Percentiles rank a stretch among this genome's conserved stretches.
Conservation (phyloP, 345 rosid species). For the Gossypium stocksii region DNA sequence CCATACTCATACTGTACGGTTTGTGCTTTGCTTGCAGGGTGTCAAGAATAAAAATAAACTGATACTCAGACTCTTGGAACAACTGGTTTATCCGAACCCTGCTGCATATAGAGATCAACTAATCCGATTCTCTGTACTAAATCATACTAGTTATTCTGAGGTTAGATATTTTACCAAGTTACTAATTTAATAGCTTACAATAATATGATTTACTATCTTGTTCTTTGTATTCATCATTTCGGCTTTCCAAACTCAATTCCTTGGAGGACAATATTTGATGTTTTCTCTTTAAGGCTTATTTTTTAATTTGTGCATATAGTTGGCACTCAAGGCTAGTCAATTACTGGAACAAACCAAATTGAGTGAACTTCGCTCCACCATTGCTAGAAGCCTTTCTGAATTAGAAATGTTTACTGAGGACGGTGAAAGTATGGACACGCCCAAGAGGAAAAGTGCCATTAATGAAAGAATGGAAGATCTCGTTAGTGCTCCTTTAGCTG, state of each 20-base stretch:
- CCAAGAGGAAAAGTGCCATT: conserved; percentile 94
- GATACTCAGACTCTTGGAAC: conserved; percentile 91
- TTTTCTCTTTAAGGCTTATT: conserved; percentile 9
- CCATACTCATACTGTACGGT: neutral
- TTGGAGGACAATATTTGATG: neutral
- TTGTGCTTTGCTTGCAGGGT: conserved; percentile 51
- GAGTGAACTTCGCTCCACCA: conserved; percentile 94
- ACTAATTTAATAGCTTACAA: conserved; percentile 2
- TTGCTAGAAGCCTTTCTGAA: conserved; percentile 98
- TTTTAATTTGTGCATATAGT: conserved; percentile 39
- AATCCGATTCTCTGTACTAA: conserved; percentile 79
- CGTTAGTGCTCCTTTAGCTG: conserved; percentile 91
- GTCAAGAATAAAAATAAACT: conserved; percentile 87
- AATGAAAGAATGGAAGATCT: conserved; percentile 98
- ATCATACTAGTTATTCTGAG: conserved; percentile 95
- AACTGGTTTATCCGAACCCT: conserved; percentile 96
- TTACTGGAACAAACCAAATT: conserved; percentile 95
- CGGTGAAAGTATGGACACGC: conserved; percentile 99
- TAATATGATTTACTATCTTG: neutral
- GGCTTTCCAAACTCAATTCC: neutral
- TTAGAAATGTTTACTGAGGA: conserved; percentile 99
- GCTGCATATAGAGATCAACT: conserved; percentile 98
- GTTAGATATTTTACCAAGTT: conserved; percentile 34
- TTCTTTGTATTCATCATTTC: neutral
- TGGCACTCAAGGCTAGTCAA: conserved; percentile 97